Evolutionary conservation across 805 yeast species (phyloP), one percentile per base, ranked within the genome.

Genomic region (Tetrapisispora namnaoensis): DNA sequence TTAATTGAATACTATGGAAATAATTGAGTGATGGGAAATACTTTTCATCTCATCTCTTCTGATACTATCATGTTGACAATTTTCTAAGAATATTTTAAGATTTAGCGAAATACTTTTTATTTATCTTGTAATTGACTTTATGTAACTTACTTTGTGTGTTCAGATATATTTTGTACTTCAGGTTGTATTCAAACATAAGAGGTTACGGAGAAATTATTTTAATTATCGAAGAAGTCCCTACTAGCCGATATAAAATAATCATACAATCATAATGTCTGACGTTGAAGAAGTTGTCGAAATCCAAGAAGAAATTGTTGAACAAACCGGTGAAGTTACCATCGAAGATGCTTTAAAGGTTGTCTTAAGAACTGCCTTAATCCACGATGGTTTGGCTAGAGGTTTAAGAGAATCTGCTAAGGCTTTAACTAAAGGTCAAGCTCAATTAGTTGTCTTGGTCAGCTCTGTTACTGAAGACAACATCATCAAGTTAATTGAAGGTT

Each of bases 371-470:
- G 83, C 99, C 66, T 83, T 93, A 73, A 86, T 91, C 70, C 95
- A 89, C 81, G 97, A 91, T 74, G 99, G 99, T 78, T 87, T 93
- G 77, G 98, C 98, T 74, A 91, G 99, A 82, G 99, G 99, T 83
- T 84, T 93, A 75, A 93, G 98, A 83, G 99, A 93, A 82, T 95
- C 98, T 63, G 87, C 97, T 71, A 93, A 93, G 86, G 98, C 97
- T 75, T 82, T 93, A 65, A 81, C 96, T 70, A 81, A 88, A 76
- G 88, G 96, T 75, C 95, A 90, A 78, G 99, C 97, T 66, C 95
- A 91, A 78, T 80, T 93, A 73, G 85, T 90, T 79, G 96, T 93
- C 71, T 80, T 93, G 67, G 89, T 95, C 77, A 97, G 91, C 79
- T 82, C 98, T 63, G 97, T 93, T 72, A 93, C 96, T 69, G 99